Evolutionary conservation across 352 stramenopile species (phyloP).

Genomic region (Phytopythium sindhum): DNA sequence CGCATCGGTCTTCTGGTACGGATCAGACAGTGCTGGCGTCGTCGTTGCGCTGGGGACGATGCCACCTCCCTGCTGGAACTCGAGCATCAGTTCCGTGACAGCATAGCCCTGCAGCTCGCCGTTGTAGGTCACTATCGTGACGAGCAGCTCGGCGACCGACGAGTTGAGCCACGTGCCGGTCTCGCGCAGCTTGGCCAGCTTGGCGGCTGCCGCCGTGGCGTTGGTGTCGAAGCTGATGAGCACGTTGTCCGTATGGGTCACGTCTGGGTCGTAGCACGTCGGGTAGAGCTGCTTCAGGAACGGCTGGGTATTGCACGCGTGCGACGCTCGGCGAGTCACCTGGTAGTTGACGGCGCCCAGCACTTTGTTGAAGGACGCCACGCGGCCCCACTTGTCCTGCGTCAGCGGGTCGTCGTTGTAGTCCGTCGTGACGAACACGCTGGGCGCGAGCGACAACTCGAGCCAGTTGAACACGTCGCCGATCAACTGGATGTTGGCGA

Average conservation of each 20-base stretch:
- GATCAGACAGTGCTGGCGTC: conserved; percentile 27
- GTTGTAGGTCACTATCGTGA: conserved; percentile 55
- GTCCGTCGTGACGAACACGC: conserved; percentile 43
- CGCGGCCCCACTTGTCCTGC: conserved; percentile 19
- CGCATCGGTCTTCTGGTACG: conserved; percentile 21
- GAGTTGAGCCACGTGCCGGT: conserved; percentile 37
- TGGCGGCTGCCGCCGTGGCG: conserved; percentile 16
- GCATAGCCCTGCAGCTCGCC: conserved; percentile 44
- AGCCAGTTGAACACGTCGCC: conserved; percentile 47
- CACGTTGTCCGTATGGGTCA: conserved; percentile 16
- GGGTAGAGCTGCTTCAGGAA: conserved; percentile 41
- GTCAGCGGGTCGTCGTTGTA: conserved; percentile 40
- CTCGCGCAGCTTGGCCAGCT: conserved; percentile 23
- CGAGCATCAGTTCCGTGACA: conserved; percentile 32
- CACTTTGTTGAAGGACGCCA: conserved; percentile 28
- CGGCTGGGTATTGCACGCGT: conserved; percentile 23
- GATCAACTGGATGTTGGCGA: conserved; percentile 34
- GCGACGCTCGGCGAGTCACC: conserved; percentile 15
- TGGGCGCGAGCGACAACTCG: conserved; percentile 32
- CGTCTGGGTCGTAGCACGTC: conserved; percentile 33
- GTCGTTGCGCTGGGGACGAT: conserved; percentile 28
- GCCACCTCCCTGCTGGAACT: conserved; percentile 31
- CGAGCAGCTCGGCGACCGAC: conserved; percentile 30
- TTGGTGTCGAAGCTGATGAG: conserved; percentile 51
- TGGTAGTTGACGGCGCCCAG: conserved; percentile 33